Percentiles rank a stretch among this genome's conserved stretches.
phyloP scores from a whole-genome alignment of 768 basidiomycete species.

The Gautieria morchelliformis region DNA sequence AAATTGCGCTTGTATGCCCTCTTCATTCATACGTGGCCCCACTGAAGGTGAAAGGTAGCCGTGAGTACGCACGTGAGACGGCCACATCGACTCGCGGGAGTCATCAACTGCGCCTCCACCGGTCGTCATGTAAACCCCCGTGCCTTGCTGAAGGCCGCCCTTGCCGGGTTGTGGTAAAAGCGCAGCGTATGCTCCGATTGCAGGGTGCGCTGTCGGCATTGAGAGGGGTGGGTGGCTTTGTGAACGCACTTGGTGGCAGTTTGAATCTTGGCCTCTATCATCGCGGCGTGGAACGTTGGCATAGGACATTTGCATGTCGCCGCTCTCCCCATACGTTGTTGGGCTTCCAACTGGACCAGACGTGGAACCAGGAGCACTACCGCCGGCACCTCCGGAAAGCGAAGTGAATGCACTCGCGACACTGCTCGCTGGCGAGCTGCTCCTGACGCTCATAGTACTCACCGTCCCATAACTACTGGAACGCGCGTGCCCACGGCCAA shows the following conservation, averaged over 20 bases:
- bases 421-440: conserved; percentile 6
- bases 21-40: background rate
- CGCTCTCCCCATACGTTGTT: background rate
- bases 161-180: background rate
- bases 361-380: conserved; percentile 2
- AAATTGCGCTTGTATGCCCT: conserved; percentile 4
- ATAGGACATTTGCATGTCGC: conserved; percentile 3
- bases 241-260: background rate
- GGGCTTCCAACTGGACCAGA: conserved; percentile 3
- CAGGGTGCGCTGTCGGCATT: conserved; percentile 3
- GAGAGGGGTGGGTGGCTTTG: conserved; percentile 5
- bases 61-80: background rate
- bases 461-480: conserved; percentile 6
- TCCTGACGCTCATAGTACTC: conserved; percentile 7
- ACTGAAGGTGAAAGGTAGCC: background rate
- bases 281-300: background rate
- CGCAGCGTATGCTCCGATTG: background rate
- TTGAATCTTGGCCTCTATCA: background rate
- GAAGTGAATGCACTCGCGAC: conserved; percentile 7
- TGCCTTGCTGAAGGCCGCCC: background rate
- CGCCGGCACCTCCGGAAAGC: conserved; percentile 5
- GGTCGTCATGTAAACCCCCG: background rate
- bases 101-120: background rate
- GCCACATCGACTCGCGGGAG: background rate
- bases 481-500: conserved; percentile 2